Evolutionary conservation across 306 rosid species (phyloP), one percentile per base, ranked within the genome.

Genomic region (Cajanus cajan): DNA sequence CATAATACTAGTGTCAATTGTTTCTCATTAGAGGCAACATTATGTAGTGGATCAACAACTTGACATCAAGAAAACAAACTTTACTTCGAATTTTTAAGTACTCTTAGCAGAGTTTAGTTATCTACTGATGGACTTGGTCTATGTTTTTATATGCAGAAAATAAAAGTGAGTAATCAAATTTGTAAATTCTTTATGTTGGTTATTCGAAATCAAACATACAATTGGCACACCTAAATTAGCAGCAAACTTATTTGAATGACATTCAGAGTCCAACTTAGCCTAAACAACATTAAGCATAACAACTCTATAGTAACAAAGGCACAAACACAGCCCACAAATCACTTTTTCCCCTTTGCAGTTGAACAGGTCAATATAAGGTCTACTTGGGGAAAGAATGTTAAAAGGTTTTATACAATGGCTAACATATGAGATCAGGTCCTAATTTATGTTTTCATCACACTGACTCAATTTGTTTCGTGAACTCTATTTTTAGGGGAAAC

Each of bases 401-500:
- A 15, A 52, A 45, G 34, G 45, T 8, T 64, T 22, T 73, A 40
- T 66, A 54, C 39, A 57, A 1, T 24, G 18, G 10, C 13, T 36
- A 44, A 36, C 54, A 16, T 41, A 7, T 9, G 37, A 66, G 71
- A 74, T 74, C 85, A 57, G 68, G 16, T 15, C 45, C 43, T 16
- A 71, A 37, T 40, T 68, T 31, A 73, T 28, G 51, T 15, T 52
- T 52, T 52, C 51, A 50, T 73, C 59, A 71, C 3, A 52, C 58
- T 64, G 39, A 4, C 7, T 80, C n/a, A 28, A 6, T 36, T 82
- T 47, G 33, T 71, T 61, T 25, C 73, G 25, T 18, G 73, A 76
- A 59, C 39, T 16, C 15, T 74, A 15, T 15, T 4, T 37, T 11
- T 9, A 14, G 14, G 7, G 69, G 25, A 13, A 33, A 55, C 44